Percentiles rank a stretch among this genome's conserved stretches.
Evolutionary conservation across 2,329 filamentous ascomycete genomes (phyloP).

Genomic region (Fusarium musae): DNA sequence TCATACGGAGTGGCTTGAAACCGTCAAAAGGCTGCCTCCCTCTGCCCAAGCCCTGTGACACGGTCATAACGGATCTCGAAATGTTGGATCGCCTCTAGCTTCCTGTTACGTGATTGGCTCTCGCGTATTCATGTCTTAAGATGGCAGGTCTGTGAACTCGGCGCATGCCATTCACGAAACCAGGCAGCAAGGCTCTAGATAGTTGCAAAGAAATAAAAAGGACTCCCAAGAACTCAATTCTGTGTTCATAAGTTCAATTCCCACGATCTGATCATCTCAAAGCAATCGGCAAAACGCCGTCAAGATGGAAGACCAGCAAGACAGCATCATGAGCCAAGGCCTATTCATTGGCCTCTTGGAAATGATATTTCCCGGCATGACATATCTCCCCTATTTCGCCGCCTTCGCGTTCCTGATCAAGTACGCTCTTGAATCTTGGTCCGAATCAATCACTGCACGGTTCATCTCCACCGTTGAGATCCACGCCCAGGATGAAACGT

Average conservation of each 20-base stretch:
- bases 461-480: slow-evolving; percentile 17
- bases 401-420: neutral
- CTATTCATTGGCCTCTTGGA: neutral
- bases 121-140: neutral
- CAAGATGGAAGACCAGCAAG: neutral
- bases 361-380: neutral
- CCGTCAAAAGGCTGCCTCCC: neutral
- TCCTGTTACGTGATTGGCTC: neutral
- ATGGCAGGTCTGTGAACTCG: neutral
- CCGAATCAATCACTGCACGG: neutral
- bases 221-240: rapidly evolving
- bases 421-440: neutral
- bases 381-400: neutral
- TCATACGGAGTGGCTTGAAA: neutral
- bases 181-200: neutral
- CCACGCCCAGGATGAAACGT: slow-evolving; percentile 3
- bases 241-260: no score
- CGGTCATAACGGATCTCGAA: neutral
- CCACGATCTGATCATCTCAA: no score
- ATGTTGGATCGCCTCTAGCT: neutral
- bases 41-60: neutral
- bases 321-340: neutral
- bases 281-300: no score
- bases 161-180: neutral
- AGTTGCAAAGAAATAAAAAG: rapidly evolving